A percentile compares a stretch with the other conserved stretches of the same genome.
phyloP scores from a whole-genome alignment of 2,329 filamentous ascomycete genomes.

The Parasarocladium wereldwijsianum region DNA sequence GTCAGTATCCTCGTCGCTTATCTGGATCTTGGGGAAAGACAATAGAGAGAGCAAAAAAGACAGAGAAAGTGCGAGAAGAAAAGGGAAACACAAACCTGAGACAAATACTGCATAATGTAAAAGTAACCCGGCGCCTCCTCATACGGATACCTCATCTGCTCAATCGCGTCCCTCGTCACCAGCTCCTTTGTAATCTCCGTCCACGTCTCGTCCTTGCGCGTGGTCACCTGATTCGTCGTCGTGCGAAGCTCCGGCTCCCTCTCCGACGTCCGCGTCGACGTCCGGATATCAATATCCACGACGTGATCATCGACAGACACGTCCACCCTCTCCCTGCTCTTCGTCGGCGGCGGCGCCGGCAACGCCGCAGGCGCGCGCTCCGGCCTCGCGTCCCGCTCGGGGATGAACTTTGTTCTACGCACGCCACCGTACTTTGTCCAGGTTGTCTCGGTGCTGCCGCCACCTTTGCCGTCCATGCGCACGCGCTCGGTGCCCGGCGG shows the following conservation, averaged over 20 bases:
- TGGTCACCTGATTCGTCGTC: conserved; percentile 1
- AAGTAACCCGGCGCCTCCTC: conserved; percentile 84
- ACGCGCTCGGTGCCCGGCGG: conserved; percentile 71
- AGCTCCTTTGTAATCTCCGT: conserved; percentile 94
- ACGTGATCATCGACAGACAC: conserved; percentile 32
- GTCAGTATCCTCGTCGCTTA: conserved; percentile 16
- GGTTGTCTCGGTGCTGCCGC: conserved; percentile 59
- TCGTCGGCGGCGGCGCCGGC: conserved; percentile 14
- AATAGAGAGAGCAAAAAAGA: conserved; percentile 10
- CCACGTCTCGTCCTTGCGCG: conserved; percentile 60
- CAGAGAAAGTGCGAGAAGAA: conserved; percentile 75
- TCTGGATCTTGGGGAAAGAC: neutral
- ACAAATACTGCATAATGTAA: conserved; percentile 85
- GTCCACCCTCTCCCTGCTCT: conserved; percentile 23
- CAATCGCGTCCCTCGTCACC: conserved; percentile 74
- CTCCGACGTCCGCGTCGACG: conserved; percentile 33
- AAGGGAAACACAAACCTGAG: too few relatives aligned
- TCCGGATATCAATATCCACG: conserved; percentile 39
- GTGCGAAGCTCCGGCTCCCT: conserved; percentile 23
- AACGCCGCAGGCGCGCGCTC: conserved; percentile 10
- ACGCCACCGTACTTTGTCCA: conserved; percentile 73
- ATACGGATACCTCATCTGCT: conserved; percentile 70
- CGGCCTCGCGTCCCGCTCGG: conserved; percentile 41
- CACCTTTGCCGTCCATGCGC: conserved; percentile 67
- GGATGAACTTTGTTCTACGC: conserved; percentile 57